A percentile compares a stretch with the other conserved stretches of the same genome.
These are phyloP conservation scores for Porcisia hertigi DNA, from an alignment of 208 protist genomes.

Conservation along the genomic window DNA sequence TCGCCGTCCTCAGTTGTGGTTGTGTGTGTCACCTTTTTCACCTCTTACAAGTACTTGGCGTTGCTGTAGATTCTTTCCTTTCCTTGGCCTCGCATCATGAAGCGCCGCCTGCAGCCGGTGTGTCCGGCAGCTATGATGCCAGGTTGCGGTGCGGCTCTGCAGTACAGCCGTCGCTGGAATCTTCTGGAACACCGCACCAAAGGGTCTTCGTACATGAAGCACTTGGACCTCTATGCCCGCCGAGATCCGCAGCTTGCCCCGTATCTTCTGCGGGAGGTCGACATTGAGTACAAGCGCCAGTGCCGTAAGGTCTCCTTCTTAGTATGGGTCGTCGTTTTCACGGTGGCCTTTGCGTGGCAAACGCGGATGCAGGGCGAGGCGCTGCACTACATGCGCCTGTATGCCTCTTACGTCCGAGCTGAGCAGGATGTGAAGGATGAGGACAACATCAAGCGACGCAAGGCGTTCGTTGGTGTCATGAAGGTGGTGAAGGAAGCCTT, in stretches of 20 bases:
- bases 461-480: conserved; percentile 77
- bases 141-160: conserved; percentile 20
- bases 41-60: not conserved
- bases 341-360: conserved; percentile 61
- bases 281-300: conserved; percentile 91
- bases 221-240: conserved; percentile 90
- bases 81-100: not conserved
- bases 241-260: conserved; percentile 88
- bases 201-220: conserved; percentile 86
- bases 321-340: conserved; percentile 81
- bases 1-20: not conserved
- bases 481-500: conserved; percentile 81
- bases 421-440: conserved; percentile 84
- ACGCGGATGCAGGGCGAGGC: conserved; percentile 76
- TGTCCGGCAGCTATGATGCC: not conserved
- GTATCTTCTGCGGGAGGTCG: conserved; percentile 88
- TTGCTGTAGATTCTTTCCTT: not conserved
- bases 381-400: conserved; percentile 84
- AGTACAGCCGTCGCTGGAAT: conserved; percentile 47
- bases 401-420: conserved; percentile 60
- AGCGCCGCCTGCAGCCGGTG: conserved; percentile 3
- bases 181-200: conserved; percentile 86
- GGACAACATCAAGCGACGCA: conserved; percentile 74
- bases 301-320: conserved; percentile 87
- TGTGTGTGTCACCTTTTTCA: not conserved